These are phyloP conservation scores for Achlya hypogyna DNA, from an alignment of 352 stramenopile species.

Conservation along the genomic window DNA sequence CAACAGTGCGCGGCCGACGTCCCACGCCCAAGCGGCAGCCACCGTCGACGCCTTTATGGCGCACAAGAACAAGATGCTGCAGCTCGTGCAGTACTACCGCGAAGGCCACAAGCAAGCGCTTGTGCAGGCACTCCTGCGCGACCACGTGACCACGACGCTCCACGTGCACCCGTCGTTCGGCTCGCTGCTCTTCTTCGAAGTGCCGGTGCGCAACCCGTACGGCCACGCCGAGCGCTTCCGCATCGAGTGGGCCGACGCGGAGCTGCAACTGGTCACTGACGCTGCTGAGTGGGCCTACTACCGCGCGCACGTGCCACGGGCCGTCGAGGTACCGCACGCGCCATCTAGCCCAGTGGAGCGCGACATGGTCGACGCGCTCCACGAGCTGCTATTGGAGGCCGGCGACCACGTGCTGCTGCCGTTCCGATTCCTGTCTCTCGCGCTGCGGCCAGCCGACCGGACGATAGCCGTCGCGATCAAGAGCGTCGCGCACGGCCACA, in stretches of 20 bases:
- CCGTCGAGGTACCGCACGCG: conserved; percentile 29
- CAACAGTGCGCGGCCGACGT: neutral
- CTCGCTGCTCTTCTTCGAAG: conserved; percentile 80
- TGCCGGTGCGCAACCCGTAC: conserved; percentile 87
- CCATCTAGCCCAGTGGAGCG: conserved; percentile 44
- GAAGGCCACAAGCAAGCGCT: conserved; percentile 92
- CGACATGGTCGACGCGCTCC: conserved; percentile 89
- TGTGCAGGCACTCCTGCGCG: conserved; percentile 80
- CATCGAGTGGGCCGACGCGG: conserved; percentile 63
- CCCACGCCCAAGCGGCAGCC: neutral
- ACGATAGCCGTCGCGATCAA: conserved; percentile 59
- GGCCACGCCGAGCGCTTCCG: conserved; percentile 85
- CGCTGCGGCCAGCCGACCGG: conserved; percentile 19
- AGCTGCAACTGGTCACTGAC: conserved; percentile 72
- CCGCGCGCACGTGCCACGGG: conserved; percentile 45
- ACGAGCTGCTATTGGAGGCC: conserved; percentile 80
- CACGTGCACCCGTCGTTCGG: conserved; percentile 74
- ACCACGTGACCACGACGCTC: conserved; percentile 82
- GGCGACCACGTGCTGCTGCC: conserved; percentile 81
- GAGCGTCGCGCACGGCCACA: conserved; percentile 84
- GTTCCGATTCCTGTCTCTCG: conserved; percentile 81
- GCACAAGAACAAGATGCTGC: conserved; percentile 78
- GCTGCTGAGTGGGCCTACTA: conserved; percentile 81
- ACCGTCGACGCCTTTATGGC: conserved; percentile 33
- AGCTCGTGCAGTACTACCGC: conserved; percentile 87